Evolutionary conservation across 495 filamentous ascomycete genomes (phyloP).

Genomic region (Neurospora sp.): DNA sequence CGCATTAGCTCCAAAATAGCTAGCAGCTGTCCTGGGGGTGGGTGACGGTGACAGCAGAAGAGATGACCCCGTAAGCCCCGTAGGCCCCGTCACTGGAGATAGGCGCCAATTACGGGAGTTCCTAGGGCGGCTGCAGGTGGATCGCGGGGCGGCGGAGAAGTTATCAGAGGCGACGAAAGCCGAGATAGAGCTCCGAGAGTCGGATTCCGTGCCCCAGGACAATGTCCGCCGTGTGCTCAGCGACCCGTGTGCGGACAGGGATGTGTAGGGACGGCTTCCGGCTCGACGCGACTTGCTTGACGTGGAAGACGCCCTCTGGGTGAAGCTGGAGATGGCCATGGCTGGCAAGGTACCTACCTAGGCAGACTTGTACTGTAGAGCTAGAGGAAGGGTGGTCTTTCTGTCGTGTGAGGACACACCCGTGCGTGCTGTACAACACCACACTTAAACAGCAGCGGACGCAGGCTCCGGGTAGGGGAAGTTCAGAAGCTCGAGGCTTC

Average conservation of each 20-base stretch:
- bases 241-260: not conserved
- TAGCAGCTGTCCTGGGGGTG: not conserved
- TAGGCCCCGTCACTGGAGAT: not conserved
- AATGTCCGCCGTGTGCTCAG: not conserved
- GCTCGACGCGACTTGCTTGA: not conserved
- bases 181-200: not conserved
- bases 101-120: not conserved
- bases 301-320: not conserved
- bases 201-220: not conserved
- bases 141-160: constrained; percentile 4
- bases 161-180: not conserved
- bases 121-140: constrained; percentile 1
- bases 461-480: not conserved
- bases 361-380: not conserved
- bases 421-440: not conserved
- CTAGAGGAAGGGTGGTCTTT: not conserved
- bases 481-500: not conserved
- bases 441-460: not conserved
- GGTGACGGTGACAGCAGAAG: not conserved
- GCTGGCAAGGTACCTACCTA: not conserved
- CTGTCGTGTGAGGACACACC: not conserved
- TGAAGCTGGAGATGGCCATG: not conserved
- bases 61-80: not conserved
- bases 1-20: not conserved
- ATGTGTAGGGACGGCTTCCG: not conserved